Conservation (phyloP, 768 basidiomycete genomes). For the Suillus variegatus region DNA sequence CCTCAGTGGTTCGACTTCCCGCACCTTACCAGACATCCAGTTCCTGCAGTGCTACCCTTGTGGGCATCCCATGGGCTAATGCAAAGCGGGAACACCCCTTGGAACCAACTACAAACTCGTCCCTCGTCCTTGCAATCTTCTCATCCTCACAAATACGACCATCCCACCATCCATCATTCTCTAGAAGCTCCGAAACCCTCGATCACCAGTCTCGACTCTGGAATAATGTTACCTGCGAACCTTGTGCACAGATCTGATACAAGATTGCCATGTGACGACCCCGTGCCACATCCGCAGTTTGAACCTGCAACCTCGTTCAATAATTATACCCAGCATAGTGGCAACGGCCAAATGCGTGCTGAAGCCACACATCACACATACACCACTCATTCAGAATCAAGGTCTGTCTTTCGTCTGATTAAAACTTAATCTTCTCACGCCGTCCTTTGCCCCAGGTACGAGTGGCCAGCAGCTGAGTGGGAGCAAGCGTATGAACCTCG, state of each 20-base stretch:
- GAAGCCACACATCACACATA: not conserved
- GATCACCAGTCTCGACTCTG: slow-evolving; percentile 14
- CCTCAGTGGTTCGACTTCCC: slow-evolving; percentile 29
- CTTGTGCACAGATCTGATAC: slow-evolving; percentile 11
- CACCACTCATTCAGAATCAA: slow-evolving; percentile 8
- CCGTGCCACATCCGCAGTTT: slow-evolving; percentile 7
- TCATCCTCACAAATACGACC: slow-evolving; percentile 11
- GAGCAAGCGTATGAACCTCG: slow-evolving; percentile 14
- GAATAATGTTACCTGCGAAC: slow-evolving; percentile 12
- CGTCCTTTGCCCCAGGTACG: slow-evolving; percentile 11
- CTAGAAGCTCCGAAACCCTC: slow-evolving; percentile 15
- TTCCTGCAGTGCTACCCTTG: slow-evolving; percentile 23
- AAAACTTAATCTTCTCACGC: not conserved
- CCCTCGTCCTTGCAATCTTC: not conserved
- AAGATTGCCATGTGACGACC: slow-evolving; percentile 2
- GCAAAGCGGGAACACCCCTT: not conserved
- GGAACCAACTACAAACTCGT: slow-evolving; percentile 7
- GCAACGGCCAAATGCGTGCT: not conserved
- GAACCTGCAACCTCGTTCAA: not conserved
- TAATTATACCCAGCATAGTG: slow-evolving; percentile 1
- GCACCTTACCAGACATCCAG: slow-evolving; percentile 29
- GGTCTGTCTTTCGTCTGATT: slow-evolving; percentile 10
- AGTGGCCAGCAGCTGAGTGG: slow-evolving; percentile 21
- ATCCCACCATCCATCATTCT: slow-evolving; percentile 10
- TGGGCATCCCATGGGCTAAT: not conserved